phyloP scores from a whole-genome alignment of 345 rosid species.

The Salix udensis region DNA sequence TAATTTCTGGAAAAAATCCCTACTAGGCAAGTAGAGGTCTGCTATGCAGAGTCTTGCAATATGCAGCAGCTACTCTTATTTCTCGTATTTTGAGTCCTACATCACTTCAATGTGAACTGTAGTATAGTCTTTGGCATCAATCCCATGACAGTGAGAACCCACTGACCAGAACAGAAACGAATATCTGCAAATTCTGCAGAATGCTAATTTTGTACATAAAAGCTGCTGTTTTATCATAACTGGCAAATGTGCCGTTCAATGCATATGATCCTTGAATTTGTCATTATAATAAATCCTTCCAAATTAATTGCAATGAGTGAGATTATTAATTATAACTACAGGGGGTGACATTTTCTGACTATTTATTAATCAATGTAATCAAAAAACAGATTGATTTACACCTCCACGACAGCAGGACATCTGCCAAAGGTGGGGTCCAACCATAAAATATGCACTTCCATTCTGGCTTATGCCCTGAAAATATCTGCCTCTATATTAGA shows the following conservation, averaged over 20 bases:
- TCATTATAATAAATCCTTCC: neutral
- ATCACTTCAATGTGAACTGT: neutral
- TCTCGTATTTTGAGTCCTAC: neutral
- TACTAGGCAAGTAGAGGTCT: neutral
- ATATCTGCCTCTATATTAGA: conserved; percentile 6
- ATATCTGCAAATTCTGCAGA: neutral
- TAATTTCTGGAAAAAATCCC: neutral
- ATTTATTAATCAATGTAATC: neutral
- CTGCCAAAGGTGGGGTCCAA: too few relatives aligned
- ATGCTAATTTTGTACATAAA: neutral
- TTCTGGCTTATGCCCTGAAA: neutral
- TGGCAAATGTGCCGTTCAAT: neutral
- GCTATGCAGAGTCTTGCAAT: neutral
- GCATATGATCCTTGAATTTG: neutral
- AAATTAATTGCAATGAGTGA: neutral
- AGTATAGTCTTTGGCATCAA: neutral
- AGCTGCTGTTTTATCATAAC: neutral
- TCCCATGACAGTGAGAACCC: neutral
- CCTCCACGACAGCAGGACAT: neutral
- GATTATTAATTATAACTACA: neutral
- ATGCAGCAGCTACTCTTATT: neutral
- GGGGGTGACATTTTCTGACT: neutral
- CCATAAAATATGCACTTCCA: neutral
- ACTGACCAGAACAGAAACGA: neutral
- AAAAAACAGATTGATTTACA: neutral